phyloP scores from a whole-genome alignment of 345 rosid species.

The Combretum micranthum region DNA sequence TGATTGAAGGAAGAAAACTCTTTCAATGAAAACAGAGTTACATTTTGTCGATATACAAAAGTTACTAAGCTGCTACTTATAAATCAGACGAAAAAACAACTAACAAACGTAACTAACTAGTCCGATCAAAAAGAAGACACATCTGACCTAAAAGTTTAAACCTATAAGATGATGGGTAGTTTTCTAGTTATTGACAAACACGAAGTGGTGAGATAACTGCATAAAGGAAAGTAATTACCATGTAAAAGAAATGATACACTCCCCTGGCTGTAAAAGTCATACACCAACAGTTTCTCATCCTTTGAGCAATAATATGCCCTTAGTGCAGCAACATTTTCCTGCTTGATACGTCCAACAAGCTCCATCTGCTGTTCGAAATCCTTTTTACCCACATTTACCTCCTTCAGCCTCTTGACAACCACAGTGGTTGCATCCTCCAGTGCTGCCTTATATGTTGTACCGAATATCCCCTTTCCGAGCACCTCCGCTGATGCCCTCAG shows the following conservation, averaged over 20 bases:
- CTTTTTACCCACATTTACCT: conserved; percentile 51
- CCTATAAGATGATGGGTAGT: background rate
- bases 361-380: conserved; percentile 95
- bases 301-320: conserved; percentile 85
- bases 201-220: no score
- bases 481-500: conserved; percentile 97
- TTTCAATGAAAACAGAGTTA: no score
- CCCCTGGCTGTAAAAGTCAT: conserved; percentile 60
- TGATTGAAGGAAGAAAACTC: no score
- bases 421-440: conserved; percentile 78
- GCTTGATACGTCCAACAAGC: conserved; percentile 58
- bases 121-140: no score
- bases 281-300: conserved; percentile 93
- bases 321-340: conserved; percentile 69
- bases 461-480: conserved; percentile 87
- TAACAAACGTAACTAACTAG: no score
- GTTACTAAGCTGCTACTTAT: no score
- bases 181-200: no score
- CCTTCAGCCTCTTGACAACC: conserved; percentile 91
- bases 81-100: no score
- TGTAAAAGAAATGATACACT: conserved; percentile 72
- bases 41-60: no score
- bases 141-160: background rate
- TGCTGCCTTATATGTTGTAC: conserved; percentile 81
- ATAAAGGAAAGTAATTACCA: conserved; percentile 30